A percentile compares a stretch with the other conserved stretches of the same genome.
Conservation (phyloP, 768 basidiomycete species). For the Boletus eberwhitei region DNA sequence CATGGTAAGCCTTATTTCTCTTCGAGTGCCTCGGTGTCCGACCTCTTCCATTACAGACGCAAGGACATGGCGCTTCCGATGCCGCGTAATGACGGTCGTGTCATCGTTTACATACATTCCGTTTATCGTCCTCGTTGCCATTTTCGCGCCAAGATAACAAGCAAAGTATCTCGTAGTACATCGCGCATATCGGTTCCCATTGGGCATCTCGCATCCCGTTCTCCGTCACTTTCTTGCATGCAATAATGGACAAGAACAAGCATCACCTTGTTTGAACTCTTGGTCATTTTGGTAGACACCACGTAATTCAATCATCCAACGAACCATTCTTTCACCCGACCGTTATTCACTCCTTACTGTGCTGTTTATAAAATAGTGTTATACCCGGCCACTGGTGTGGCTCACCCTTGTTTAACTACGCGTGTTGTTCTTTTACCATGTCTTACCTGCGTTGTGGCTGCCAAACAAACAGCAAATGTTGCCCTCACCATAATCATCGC, state of each 20-base stretch:
- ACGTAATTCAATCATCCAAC: conserved; percentile 8
- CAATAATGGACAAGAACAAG: conserved; percentile 18
- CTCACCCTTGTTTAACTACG: conserved; percentile 21
- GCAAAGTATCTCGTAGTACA: conserved; percentile 10
- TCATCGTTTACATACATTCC: conserved; percentile 76
- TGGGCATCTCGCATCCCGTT: conserved; percentile 4
- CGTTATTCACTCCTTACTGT: conserved; percentile 20
- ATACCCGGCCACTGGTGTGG: conserved; percentile 23
- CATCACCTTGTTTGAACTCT: conserved; percentile 8
- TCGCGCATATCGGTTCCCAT: conserved; percentile 3
- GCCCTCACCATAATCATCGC: neutral
- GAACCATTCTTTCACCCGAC: conserved; percentile 20
- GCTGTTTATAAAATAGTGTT: conserved; percentile 27
- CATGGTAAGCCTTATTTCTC: conserved; percentile 47
- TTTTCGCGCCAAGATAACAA: conserved; percentile 47
- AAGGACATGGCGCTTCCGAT: conserved; percentile 68
- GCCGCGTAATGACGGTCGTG: conserved; percentile 66
- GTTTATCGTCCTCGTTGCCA: conserved; percentile 69
- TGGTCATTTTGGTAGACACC: conserved; percentile 17
- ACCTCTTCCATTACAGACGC: conserved; percentile 48
- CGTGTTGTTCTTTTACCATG: conserved; percentile 22
- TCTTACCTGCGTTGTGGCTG: conserved; percentile 9
- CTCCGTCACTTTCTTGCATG: conserved; percentile 24
- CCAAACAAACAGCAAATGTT: conserved; percentile 21
- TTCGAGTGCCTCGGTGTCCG: neutral